phyloP scores from a whole-genome alignment of 495 filamentous ascomycete species.

The Neurospora tetrasperma region DNA sequence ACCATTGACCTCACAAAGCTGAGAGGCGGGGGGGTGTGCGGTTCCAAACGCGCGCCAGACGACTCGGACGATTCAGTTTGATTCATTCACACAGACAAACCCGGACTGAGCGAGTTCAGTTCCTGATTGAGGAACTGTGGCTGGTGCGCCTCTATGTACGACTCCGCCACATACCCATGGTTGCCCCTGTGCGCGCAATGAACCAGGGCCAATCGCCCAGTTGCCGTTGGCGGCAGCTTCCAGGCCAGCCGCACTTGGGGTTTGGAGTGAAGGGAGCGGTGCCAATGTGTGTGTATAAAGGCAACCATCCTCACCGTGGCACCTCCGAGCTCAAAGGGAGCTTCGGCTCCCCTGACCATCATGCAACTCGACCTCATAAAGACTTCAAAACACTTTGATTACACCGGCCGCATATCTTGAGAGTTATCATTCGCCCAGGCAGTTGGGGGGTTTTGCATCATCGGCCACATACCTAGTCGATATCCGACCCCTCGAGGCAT shows the following conservation, averaged over 20 bases:
- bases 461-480: background rate
- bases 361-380: slow-evolving; percentile 7
- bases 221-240: background rate
- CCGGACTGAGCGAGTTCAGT: background rate
- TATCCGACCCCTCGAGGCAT: background rate
- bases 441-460: background rate
- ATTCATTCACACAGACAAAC: background rate
- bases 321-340: slow-evolving; percentile 3
- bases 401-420: background rate
- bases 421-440: background rate
- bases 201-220: background rate
- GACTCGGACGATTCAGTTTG: background rate
- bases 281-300: slow-evolving; percentile 6
- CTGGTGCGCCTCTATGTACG: background rate
- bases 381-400: background rate
- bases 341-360: slow-evolving; percentile 5
- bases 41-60: background rate
- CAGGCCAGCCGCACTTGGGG: background rate
- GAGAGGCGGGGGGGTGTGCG: background rate
- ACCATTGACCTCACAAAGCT: background rate
- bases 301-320: slow-evolving; percentile 5
- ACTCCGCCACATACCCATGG: background rate
- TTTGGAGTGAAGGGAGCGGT: background rate
- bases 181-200: background rate
- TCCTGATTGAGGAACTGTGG: background rate